Percentiles rank a stretch among this genome's conserved stretches.
These are phyloP conservation scores for Daldinia decipiens DNA, from an alignment of 495 filamentous ascomycete genomes.

Conservation along the genomic window DNA sequence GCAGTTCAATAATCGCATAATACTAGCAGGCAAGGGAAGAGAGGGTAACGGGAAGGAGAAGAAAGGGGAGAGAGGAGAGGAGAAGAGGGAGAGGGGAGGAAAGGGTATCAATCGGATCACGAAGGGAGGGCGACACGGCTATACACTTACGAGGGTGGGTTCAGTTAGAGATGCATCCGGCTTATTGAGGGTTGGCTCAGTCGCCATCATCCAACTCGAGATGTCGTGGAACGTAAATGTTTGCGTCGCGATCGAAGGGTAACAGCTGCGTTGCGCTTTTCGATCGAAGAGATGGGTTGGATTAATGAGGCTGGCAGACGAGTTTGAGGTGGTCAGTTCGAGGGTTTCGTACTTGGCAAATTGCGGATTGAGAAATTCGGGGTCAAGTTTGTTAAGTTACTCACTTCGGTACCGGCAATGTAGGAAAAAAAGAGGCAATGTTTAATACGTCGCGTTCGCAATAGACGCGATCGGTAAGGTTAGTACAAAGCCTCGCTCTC, in stretches of 20 bases:
- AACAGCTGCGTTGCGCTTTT: constrained; percentile 20
- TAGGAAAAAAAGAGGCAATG: constrained; percentile 6
- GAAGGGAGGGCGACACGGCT: constrained; percentile 1
- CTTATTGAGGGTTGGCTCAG: constrained; percentile 62
- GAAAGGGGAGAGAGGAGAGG: neutral
- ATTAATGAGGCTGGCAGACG: constrained; percentile 30
- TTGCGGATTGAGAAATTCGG: constrained; percentile 29
- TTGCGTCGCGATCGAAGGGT: constrained; percentile 41
- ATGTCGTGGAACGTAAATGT: constrained; percentile 38
- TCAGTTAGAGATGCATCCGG: constrained; percentile 62
- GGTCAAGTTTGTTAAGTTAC: constrained; percentile 15
- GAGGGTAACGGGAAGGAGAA: neutral
- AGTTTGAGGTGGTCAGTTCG: constrained; percentile 39
- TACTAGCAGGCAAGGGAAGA: constrained; percentile 2
- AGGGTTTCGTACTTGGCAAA: constrained; percentile 37
- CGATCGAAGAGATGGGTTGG: constrained; percentile 13
- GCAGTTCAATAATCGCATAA: constrained; percentile 15
- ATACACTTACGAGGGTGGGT: constrained; percentile 57
- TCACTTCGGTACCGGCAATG: constrained; percentile 18
- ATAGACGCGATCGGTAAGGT: constrained; percentile 25
- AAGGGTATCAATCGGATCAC: neutral
- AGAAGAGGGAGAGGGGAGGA: neutral
- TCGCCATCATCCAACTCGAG: constrained; percentile 63
- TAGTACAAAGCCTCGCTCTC: constrained; percentile 16
- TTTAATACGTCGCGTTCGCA: constrained; percentile 22